Conservation (phyloP, 2,329 filamentous ascomycete genomes). For the Fusarium zealandicum region DNA sequence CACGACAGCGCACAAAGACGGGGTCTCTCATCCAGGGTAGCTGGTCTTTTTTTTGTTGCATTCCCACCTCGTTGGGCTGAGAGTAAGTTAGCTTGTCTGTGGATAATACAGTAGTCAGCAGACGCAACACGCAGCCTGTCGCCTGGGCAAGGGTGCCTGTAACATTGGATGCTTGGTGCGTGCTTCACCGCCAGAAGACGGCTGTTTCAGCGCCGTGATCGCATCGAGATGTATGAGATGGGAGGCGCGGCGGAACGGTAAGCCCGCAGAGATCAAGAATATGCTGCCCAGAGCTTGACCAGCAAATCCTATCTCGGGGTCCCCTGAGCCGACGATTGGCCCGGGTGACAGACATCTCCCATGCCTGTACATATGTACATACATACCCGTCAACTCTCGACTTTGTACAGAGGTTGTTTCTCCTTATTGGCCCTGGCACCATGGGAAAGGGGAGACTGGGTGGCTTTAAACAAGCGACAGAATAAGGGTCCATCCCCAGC, state of each 20-base stretch:
- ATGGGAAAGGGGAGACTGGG: slow-evolving; percentile 6
- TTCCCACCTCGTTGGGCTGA: no score
- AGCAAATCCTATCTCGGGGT: neutral
- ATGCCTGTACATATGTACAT: no score
- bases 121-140: neutral
- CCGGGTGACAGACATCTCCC: neutral
- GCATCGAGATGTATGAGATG: slow-evolving; percentile 24
- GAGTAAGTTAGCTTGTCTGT: neutral
- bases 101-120: neutral
- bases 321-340: neutral
- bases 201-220: slow-evolving; percentile 34
- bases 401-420: no score
- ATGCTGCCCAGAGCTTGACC: no score
- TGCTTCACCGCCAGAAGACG: slow-evolving; percentile 30
- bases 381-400: no score
- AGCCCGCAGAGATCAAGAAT: no score
- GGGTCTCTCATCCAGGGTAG: slow-evolving; percentile 20
- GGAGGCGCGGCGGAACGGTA: neutral
- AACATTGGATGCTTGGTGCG: neutral
- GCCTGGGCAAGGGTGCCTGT: slow-evolving; percentile 18
- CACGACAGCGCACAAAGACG: neutral
- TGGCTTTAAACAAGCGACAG: neutral
- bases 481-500: neutral
- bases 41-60: neutral
- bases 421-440: neutral